A percentile compares a stretch with the other conserved stretches of the same genome.
Conservation (phyloP, 208 protist species). For the Entamoeba invadens region DNA sequence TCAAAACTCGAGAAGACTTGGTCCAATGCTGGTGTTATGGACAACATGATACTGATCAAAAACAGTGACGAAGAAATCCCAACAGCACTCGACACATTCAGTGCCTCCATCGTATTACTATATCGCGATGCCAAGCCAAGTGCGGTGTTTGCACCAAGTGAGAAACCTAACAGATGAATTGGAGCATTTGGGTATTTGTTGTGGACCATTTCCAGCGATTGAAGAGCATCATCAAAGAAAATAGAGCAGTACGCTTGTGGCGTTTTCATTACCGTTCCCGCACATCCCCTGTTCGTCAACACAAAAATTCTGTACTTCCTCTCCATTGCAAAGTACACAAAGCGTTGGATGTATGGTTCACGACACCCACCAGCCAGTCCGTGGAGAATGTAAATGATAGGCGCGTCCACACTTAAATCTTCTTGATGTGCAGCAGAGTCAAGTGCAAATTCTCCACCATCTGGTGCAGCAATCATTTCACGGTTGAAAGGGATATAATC, state of each 20-base stretch:
- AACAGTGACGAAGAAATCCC: not conserved
- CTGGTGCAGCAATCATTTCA: not conserved
- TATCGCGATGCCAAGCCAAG: not conserved
- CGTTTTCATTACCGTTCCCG: not conserved
- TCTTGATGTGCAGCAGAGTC: not conserved
- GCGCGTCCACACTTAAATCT: not conserved
- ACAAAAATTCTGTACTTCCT: not conserved
- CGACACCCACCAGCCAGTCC: not conserved
- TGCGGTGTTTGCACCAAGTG: not conserved
- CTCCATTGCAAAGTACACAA: not conserved
- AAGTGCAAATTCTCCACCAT: not conserved
- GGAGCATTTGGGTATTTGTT: not conserved
- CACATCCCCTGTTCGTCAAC: not conserved
- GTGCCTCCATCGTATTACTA: not conserved
- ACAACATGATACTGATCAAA: not conserved
- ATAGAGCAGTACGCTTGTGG: not conserved
- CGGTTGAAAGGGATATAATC: not conserved
- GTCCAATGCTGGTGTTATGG: not conserved
- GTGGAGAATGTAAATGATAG: not conserved
- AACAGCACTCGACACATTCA: not conserved
- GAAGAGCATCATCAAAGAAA: not conserved
- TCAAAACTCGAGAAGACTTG: not conserved
- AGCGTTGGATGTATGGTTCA: not conserved
- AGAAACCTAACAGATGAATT: not conserved
- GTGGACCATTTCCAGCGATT: not conserved